phyloP scores from a whole-genome alignment of 2,329 filamentous ascomycete species.

The Colletotrichum brevisporum region DNA sequence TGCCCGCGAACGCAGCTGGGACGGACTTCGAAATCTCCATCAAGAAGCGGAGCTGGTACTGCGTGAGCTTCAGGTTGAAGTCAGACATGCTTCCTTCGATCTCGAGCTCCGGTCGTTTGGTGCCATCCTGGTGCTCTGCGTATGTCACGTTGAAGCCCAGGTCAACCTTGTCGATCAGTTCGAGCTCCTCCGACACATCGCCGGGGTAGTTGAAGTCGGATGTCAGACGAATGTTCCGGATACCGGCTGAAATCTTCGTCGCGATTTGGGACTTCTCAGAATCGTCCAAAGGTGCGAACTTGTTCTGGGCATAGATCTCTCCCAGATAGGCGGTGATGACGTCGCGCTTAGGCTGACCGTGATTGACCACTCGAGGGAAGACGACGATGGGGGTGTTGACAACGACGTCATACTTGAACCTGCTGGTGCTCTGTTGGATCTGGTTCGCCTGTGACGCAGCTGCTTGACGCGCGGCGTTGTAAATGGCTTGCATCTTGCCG shows the following conservation, averaged over 20 bases:
- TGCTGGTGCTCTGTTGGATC: constrained; percentile 89
- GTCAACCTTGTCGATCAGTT: constrained; percentile 98
- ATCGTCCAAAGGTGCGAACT: constrained; percentile 88
- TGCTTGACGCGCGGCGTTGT: constrained; percentile 95
- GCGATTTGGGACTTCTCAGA: constrained; percentile 79
- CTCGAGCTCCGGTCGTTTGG: constrained; percentile 89
- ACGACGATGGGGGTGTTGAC: constrained; percentile 97
- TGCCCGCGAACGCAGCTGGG: constrained; percentile 86
- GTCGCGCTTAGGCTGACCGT: constrained; percentile 80
- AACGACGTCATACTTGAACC: constrained; percentile 93
- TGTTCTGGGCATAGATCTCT: constrained; percentile 97
- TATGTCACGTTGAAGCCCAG: constrained; percentile 93
- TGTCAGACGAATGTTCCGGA: constrained; percentile 91
- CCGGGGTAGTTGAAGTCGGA: constrained; percentile 88
- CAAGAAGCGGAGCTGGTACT: constrained; percentile 91
- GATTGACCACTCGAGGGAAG: constrained; percentile 84
- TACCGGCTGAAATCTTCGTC: constrained; percentile 91
- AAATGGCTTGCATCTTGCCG: constrained; percentile 99
- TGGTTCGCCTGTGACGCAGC: constrained; percentile 94
- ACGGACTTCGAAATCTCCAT: constrained; percentile 90
- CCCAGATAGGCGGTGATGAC: constrained; percentile 92
- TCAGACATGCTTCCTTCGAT: constrained; percentile 94
- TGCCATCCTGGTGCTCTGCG: constrained; percentile 83
- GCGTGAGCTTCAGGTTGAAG: constrained; percentile 89
- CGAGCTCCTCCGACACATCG: constrained; percentile 83